These are phyloP conservation scores for Penicillium macrosclerotiorum DNA, from an alignment of 495 filamentous ascomycete genomes.

Conservation along the genomic window DNA sequence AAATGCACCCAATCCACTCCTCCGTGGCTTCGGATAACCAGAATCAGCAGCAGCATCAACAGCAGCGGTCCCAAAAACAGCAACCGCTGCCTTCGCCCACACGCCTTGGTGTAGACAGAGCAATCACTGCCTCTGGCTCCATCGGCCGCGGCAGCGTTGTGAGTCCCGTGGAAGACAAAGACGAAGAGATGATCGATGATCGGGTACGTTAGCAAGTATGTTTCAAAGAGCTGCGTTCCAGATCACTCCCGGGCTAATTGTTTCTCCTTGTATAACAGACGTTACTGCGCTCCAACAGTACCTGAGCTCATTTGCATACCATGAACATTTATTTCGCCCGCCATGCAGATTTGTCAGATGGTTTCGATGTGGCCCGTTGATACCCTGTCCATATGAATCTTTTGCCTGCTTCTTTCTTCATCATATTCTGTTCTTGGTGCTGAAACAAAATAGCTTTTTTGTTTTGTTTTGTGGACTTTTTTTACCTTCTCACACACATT, in stretches of 20 bases:
- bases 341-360: conserved; percentile 21
- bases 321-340: conserved; percentile 16
- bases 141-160: conserved; percentile 50
- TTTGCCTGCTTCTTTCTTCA: conserved; percentile 8
- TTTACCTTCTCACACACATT: neutral
- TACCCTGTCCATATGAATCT: conserved; percentile 34
- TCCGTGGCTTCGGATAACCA: conserved; percentile 28
- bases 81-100: conserved; percentile 27
- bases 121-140: conserved; percentile 62
- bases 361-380: conserved; percentile 22
- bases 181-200: conserved; percentile 67
- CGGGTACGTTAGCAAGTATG: conserved; percentile 56
- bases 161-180: conserved; percentile 60
- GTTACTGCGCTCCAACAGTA: conserved; percentile 43
- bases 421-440: conserved; percentile 1
- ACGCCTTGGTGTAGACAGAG: conserved; percentile 51
- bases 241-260: conserved; percentile 19
- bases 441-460: conserved; percentile 8
- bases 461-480: conserved; percentile 10
- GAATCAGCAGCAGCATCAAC: conserved; percentile 21
- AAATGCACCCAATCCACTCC: conserved; percentile 43
- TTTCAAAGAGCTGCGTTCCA: conserved; percentile 3
- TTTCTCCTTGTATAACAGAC: conserved; percentile 17
- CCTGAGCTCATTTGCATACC: conserved; percentile 23
- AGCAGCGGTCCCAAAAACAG: conserved; percentile 16